Base-by-base conservation (phyloP, 2,329 filamentous ascomycete species). In the Zasmidium angulare region DNA sequence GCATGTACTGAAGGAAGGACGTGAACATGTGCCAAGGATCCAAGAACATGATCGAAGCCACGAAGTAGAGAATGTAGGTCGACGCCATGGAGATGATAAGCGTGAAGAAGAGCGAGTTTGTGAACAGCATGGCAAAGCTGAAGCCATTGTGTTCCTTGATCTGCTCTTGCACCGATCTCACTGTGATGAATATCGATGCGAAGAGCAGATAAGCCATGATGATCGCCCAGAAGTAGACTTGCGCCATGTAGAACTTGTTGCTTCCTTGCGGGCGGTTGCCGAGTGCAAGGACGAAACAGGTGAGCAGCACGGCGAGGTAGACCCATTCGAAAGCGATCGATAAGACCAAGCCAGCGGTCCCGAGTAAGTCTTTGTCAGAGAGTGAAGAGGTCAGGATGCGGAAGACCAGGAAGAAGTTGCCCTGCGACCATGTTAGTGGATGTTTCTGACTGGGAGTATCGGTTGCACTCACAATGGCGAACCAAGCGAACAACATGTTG, bases 11-110 rank as follows among this genome's bases (percentile, higher is more conserved):
- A 51, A 92, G 76, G 76, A 98, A 91, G 53, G 79, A 86, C n/a
- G 95, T 98, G 75, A 96, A 84, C 92, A 99, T 98, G 79, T 99
- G 95, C 93, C 95, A 99, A 2, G 95, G 95, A 74, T 99, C 95
- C 76, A 98, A 87, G 87, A 98, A 98, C 67, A 99, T 81, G 66
- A 99, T 82, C 9, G 92, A 96, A 0, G 91, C 89, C 53, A 99
- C 78, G 60, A 98, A 84, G 89, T 93, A 99, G 70, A 99, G 87
- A 63, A 96, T 83, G 73, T 95, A 99, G 0, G 95, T 99, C 11
- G 92, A 95, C 69, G 90, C 84, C 70, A 98, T 85, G 0, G 93
- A 97, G 53, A 99, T 86, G 68, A 99, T 95, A 63, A 99, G 84
- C 31, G 91, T 96, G 76, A 95, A 92, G 79, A 99, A 98, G 59